Evolutionary conservation across 1,284 basidiomycete genomes (phyloP).

Genomic region (Irpex rosettiformis): DNA sequence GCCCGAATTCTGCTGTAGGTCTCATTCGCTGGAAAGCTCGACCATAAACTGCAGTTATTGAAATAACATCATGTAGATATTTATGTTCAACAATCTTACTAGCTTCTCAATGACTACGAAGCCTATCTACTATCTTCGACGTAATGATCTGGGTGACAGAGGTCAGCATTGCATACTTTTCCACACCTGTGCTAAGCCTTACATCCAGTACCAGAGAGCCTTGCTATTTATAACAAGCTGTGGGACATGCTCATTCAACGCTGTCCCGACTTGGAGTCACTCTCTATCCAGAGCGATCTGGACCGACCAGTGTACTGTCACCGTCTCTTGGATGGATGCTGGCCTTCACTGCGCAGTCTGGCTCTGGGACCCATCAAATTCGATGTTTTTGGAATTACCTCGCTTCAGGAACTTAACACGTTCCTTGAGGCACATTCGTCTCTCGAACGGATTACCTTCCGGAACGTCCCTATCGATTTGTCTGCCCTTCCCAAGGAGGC

Average conservation of each 20-base stretch:
- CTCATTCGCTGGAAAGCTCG: background rate
- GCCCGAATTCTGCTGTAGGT: slow-evolving; percentile 55
- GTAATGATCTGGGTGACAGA: slow-evolving; percentile 45
- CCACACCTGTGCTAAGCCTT: slow-evolving; percentile 5
- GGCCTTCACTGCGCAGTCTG: slow-evolving; percentile 58
- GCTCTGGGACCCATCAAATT: slow-evolving; percentile 60
- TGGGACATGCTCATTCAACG: slow-evolving; percentile 66
- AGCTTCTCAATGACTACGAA: slow-evolving; percentile 60
- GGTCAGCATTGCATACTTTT: slow-evolving; percentile 35
- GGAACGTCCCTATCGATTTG: slow-evolving; percentile 49
- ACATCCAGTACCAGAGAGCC: slow-evolving; percentile 29
- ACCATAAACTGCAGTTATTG: slow-evolving; percentile 11
- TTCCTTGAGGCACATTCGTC: slow-evolving; percentile 64
- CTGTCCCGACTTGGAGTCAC: slow-evolving; percentile 29
- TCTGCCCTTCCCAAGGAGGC: slow-evolving; percentile 41
- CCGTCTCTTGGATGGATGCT: slow-evolving; percentile 45
- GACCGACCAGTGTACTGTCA: slow-evolving; percentile 41
- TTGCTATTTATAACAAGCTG: slow-evolving; percentile 41
- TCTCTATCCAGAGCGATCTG: slow-evolving; percentile 54
- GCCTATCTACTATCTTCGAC: slow-evolving; percentile 56
- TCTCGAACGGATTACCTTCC: slow-evolving; percentile 49
- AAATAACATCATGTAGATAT: slow-evolving; percentile 40
- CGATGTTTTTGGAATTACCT: slow-evolving; percentile 37
- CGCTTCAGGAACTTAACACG: slow-evolving; percentile 42
- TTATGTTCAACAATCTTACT: slow-evolving; percentile 57